Percentiles rank a stretch among this genome's conserved stretches.
These are phyloP conservation scores for Lentithecium fluviatile DNA, from an alignment of 495 filamentous ascomycete genomes.

Conservation along the genomic window DNA sequence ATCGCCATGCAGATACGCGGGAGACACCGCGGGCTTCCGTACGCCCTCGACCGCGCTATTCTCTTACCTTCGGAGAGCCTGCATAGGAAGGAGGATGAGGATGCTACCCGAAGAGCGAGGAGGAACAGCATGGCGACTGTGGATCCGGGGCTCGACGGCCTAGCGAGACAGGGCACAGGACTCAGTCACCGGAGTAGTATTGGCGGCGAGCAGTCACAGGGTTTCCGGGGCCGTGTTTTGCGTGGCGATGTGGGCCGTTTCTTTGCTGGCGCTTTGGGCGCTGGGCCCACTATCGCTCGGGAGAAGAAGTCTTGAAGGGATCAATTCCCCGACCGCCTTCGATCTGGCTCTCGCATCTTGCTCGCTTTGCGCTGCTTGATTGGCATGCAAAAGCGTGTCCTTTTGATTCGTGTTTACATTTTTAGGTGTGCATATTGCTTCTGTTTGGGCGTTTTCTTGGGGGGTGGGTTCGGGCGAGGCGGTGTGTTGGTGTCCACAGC, in stretches of 20 bases:
- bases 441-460: too few species aligned
- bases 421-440: too few species aligned
- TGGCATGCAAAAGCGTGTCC: too few species aligned
- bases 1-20: slow-evolving; percentile 93
- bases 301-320: slow-evolving; percentile 25
- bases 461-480: too few species aligned
- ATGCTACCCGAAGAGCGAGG: slow-evolving; percentile 15
- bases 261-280: slow-evolving; percentile 22
- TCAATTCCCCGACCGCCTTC: slow-evolving; percentile 1
- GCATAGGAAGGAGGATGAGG: slow-evolving; percentile 61
- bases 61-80: slow-evolving; percentile 75
- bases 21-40: slow-evolving; percentile 86
- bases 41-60: slow-evolving; percentile 88
- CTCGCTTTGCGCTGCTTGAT: too few species aligned
- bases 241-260: slow-evolving; percentile 8
- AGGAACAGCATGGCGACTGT: background rate
- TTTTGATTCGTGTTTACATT: too few species aligned
- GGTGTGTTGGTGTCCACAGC: too few species aligned
- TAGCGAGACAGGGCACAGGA: slow-evolving; percentile 2
- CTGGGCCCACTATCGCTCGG: slow-evolving; percentile 25
- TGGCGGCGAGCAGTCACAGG: background rate
- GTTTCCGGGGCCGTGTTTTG: background rate
- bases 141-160: background rate
- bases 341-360: too few species aligned
- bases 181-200: slow-evolving; percentile 15